phyloP scores from a whole-genome alignment of 192 early-diverging fungal species.

The Backusella tarrabulga region DNA sequence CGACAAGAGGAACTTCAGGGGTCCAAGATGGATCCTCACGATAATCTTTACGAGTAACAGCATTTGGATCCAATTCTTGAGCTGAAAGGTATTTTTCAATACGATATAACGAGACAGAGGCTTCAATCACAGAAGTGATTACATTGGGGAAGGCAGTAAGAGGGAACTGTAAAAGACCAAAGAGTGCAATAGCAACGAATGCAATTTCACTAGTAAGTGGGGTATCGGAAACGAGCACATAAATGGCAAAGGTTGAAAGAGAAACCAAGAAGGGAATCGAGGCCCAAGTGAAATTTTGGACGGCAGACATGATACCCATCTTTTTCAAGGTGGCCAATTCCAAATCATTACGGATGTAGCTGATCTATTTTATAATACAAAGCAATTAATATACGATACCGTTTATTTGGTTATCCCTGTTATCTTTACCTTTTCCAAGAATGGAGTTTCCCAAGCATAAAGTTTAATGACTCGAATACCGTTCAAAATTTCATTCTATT shows the following conservation, averaged over 20 bases:
- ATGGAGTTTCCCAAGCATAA: slow-evolving; percentile 90
- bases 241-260: slow-evolving; percentile 79
- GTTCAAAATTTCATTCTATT: slow-evolving; percentile 76
- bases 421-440: slow-evolving; percentile 63
- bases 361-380: slow-evolving; percentile 32
- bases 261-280: slow-evolving; percentile 90
- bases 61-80: slow-evolving; percentile 77
- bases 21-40: slow-evolving; percentile 12
- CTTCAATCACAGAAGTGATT: slow-evolving; percentile 74
- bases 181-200: slow-evolving; percentile 88
- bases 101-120: slow-evolving; percentile 81
- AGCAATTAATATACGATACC: not conserved
- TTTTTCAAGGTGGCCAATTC: slow-evolving; percentile 78
- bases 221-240: slow-evolving; percentile 48
- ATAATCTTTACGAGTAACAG: slow-evolving; percentile 51
- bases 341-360: slow-evolving; percentile 64
- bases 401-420: not conserved
- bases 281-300: slow-evolving; percentile 76
- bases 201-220: slow-evolving; percentile 67
- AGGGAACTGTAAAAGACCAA: slow-evolving; percentile 92
- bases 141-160: slow-evolving; percentile 81
- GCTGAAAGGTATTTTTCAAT: slow-evolving; percentile 75
- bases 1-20: slow-evolving; percentile 35
- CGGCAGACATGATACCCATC: slow-evolving; percentile 67
- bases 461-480: slow-evolving; percentile 96